These are phyloP conservation scores for Conoideocrella luteorostrata DNA, from an alignment of 2,329 filamentous ascomycete species.

Conservation along the genomic window DNA sequence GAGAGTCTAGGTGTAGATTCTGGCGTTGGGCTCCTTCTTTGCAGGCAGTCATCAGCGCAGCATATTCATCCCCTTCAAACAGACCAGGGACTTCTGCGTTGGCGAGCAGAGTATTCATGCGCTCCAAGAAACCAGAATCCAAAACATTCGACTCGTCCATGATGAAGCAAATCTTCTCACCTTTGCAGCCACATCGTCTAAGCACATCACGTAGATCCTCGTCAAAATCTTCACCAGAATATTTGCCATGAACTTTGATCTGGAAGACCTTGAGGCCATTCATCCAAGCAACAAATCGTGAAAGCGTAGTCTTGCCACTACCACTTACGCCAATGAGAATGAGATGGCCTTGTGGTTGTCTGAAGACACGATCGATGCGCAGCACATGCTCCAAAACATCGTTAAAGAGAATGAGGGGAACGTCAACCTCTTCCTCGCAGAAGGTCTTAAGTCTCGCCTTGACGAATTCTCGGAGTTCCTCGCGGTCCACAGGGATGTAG, in stretches of 20 bases:
- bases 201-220: conserved; percentile 94
- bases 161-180: conserved; percentile 99
- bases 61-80: conserved; percentile 98
- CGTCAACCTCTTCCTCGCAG: conserved; percentile 98
- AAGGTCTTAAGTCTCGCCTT: conserved; percentile 96
- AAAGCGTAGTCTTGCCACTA: conserved; percentile 96
- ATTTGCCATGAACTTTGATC: conserved; percentile 99
- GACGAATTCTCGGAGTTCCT: conserved; percentile 92
- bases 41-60: conserved; percentile 97
- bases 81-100: conserved; percentile 99
- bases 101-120: conserved; percentile 97
- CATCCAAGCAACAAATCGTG: conserved; percentile 99
- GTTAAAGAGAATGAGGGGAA: conserved; percentile 97
- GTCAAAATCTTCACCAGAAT: conserved; percentile 97
- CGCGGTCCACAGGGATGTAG: conserved; percentile 92
- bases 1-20: conserved; percentile 88
- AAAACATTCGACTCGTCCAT: conserved; percentile 99
- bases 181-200: conserved; percentile 90
- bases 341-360: conserved; percentile 94
- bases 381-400: conserved; percentile 97
- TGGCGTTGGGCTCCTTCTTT: conserved; percentile 97
- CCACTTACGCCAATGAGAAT: conserved; percentile 98
- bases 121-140: conserved; percentile 95
- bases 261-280: conserved; percentile 98
- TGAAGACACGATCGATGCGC: conserved; percentile 96